Base-by-base conservation (phyloP, 768 basidiomycete species). In the Lentinula aciculospora region DNA sequence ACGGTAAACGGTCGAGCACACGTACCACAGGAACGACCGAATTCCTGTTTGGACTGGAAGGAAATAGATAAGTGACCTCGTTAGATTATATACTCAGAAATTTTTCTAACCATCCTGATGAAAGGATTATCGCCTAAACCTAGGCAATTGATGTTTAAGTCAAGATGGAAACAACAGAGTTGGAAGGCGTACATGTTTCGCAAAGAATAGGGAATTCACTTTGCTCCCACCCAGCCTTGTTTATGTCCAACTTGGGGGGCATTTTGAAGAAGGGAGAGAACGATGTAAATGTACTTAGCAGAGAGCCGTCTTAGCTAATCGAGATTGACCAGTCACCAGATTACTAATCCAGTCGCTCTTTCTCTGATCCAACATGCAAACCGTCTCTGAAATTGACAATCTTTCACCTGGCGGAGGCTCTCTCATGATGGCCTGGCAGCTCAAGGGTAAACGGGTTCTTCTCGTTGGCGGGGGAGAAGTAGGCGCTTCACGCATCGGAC, bases 1-100 rank as follows among this genome's bases (percentile, higher is more conserved):
- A 98, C 89, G 48, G 92, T 96, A 74, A 95, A 96, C 2, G 93
- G 97, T 23, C 97, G 83, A 2, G 94, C 94, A 68, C 97, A 99
- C 54, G 96, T 96, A 62, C 98, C 98, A 72, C 97, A 99, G 54
- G 94, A 94, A 27, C 89, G 82, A 3, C 94, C 97, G 61, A 90
- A 96, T 67, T 94, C 90, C 81, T 98, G 97, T 73, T 98, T 98
- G 5, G 92, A 93, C 96, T 98, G 60, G 17, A 40, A 39, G 60
- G 7, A 40, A 56, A 32, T 37, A 47, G 29, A 19, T 40, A 37
- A 54, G 42, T n/a, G 37, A 23, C 25, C 37, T 44, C 19, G 47
- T 29, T 46, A 4, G 45, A 51, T 36, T 12, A 57, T 54, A 32
- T 44, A 27, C 15, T 29, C 57, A 3, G 40, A 45, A 58, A 27